Evolutionary conservation across 495 filamentous ascomycete genomes (phyloP).

Genomic region (Talaromyces adpressus): DNA sequence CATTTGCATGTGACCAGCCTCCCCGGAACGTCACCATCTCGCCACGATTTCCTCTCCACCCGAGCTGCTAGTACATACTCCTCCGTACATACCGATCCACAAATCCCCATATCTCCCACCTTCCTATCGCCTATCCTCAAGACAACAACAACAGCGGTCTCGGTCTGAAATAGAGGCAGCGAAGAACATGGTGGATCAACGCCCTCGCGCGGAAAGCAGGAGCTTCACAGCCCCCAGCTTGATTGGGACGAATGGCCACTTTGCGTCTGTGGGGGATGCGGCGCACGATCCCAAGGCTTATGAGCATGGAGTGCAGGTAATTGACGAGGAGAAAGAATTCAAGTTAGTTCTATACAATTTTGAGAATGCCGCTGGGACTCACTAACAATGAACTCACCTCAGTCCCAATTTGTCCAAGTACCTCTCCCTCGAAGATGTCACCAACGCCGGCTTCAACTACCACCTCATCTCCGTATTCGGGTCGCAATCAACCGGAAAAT

Average conservation of each 20-base stretch:
- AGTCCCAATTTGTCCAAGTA: constrained; percentile 79
- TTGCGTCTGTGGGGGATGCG: constrained; percentile 67
- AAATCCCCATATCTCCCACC: not conserved
- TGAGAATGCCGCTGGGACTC: not conserved
- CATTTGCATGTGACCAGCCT: constrained; percentile 8
- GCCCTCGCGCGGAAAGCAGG: constrained; percentile 24
- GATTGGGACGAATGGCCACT: constrained; percentile 82
- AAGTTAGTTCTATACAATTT: constrained; percentile 50
- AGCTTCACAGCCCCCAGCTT: constrained; percentile 47
- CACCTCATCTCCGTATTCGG: constrained; percentile 98
- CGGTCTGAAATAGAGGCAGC: not conserved
- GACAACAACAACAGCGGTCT: not conserved
- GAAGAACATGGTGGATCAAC: constrained; percentile 7
- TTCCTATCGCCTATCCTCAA: not conserved
- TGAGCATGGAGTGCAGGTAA: constrained; percentile 91
- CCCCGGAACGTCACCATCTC: constrained; percentile 8
- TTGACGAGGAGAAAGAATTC: constrained; percentile 93
- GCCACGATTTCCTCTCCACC: constrained; percentile 4
- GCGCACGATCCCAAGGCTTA: constrained; percentile 57
- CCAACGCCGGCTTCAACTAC: constrained; percentile 92
- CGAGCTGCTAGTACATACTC: not conserved
- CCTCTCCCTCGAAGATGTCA: constrained; percentile 68
- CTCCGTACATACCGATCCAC: not conserved
- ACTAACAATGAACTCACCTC: not conserved
- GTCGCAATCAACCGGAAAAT: constrained; percentile 97